Evolutionary conservation across 305 asterid species (phyloP).

Genomic region (Solanum aculeatissimum): DNA sequence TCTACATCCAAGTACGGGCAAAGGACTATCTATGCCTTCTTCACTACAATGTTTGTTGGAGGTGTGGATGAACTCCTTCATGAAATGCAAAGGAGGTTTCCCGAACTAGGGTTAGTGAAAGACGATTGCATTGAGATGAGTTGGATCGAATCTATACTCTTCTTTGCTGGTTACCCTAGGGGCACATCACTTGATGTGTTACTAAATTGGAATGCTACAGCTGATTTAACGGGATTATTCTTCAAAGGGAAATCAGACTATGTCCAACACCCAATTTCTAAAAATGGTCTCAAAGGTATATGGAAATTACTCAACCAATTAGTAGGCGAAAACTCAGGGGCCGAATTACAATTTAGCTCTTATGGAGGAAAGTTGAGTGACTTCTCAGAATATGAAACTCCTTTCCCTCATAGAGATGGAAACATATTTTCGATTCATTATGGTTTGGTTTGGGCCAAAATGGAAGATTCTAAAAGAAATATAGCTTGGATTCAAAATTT

Average conservation of each 20-base stretch:
- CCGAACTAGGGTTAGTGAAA: neutral
- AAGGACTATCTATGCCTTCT: neutral
- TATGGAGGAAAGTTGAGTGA: neutral
- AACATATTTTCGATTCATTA: neutral
- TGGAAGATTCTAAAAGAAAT: too few relatives aligned
- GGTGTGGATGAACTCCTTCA: neutral
- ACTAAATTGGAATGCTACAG: neutral
- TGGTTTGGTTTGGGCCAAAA: neutral
- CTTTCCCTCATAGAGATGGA: neutral
- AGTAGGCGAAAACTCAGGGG: neutral
- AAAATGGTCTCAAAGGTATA: neutral
- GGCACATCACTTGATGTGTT: neutral
- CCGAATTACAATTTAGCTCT: neutral
- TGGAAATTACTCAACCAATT: neutral
- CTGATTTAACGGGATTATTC: neutral
- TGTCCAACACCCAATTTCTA: neutral
- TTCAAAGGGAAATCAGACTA: neutral
- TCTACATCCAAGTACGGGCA: neutral
- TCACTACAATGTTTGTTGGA: neutral
- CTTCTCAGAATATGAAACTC: neutral
- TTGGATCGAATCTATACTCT: neutral
- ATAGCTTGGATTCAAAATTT: neutral
- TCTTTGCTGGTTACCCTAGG: neutral
- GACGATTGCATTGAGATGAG: neutral
- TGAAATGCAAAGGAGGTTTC: neutral